Evolutionary conservation across 106 monocot species (phyloP).

Genomic region (Dendrobium nobile): DNA sequence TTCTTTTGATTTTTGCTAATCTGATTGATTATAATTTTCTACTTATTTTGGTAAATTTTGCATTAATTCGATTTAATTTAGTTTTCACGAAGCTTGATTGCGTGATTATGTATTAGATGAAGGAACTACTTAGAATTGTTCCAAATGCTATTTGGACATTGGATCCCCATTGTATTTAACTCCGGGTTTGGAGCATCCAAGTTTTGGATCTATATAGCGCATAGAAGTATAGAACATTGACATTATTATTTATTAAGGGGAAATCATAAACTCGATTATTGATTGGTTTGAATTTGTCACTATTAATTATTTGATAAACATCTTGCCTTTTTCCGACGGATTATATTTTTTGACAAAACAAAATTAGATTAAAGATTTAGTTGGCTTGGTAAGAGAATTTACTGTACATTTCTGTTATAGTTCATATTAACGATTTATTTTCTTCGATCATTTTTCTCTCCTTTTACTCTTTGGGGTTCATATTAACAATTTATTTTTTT

Average conservation of each 20-base stretch:
- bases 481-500: no score
- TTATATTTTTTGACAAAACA: neutral
- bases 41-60: neutral
- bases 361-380: neutral
- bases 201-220: neutral
- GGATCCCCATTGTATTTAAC: neutral
- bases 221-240: neutral
- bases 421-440: neutral
- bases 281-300: neutral
- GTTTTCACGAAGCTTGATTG: neutral
- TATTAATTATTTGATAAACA: neutral
- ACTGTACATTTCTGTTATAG: neutral
- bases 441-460: neutral
- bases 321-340: neutral
- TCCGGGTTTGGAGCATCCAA: neutral
- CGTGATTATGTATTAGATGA: neutral
- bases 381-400: no score
- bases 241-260: neutral
- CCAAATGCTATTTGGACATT: neutral
- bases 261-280: neutral
- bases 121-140: neutral
- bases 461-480: neutral
- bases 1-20: conserved; percentile 20
- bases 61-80: neutral
- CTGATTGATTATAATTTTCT: neutral